These are phyloP conservation scores for Arthrobotrys iridis DNA, from an alignment of 2,329 filamentous ascomycete genomes.

Conservation along the genomic window DNA sequence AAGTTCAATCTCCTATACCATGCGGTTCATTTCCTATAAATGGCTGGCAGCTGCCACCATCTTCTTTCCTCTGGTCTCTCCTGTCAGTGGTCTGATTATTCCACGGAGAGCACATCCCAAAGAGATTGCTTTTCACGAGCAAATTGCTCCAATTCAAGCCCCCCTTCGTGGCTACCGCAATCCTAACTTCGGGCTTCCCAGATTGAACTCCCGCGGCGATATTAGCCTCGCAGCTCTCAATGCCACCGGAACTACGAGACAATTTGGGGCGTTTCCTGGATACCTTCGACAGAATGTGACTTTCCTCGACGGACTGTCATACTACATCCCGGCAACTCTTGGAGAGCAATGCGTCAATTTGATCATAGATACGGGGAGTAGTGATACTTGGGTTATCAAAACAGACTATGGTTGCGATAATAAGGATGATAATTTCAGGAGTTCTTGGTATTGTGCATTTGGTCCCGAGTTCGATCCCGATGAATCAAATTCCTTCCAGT, in stretches of 20 bases:
- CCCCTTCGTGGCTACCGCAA: constrained; percentile 1
- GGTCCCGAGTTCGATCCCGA: constrained; percentile 8
- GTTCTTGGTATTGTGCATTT: neutral
- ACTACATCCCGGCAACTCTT: constrained; percentile 23
- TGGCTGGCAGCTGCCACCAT: neutral
- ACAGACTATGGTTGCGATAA: constrained; percentile 3
- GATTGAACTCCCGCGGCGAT: neutral
- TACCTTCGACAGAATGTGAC: neutral
- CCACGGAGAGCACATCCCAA: constrained; percentile 14
- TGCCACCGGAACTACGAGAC: neutral
- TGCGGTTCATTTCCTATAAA: neutral
- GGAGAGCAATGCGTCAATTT: constrained; percentile 25
- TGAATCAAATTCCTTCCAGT: constrained; percentile 13
- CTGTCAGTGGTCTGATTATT: neutral
- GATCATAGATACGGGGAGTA: constrained; percentile 40
- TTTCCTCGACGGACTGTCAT: neutral
- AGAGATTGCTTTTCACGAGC: neutral
- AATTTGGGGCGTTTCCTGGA: no score
- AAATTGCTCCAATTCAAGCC: constrained; percentile 30
- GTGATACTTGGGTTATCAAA: constrained; percentile 36
- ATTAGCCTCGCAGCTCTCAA: neutral
- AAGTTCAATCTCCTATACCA: constrained; percentile 1
- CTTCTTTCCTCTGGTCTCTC: neutral
- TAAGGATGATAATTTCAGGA: neutral
- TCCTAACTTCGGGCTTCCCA: neutral